phyloP scores from a whole-genome alignment of 2,329 filamentous ascomycete genomes.

The Xylariaceae sp. region DNA sequence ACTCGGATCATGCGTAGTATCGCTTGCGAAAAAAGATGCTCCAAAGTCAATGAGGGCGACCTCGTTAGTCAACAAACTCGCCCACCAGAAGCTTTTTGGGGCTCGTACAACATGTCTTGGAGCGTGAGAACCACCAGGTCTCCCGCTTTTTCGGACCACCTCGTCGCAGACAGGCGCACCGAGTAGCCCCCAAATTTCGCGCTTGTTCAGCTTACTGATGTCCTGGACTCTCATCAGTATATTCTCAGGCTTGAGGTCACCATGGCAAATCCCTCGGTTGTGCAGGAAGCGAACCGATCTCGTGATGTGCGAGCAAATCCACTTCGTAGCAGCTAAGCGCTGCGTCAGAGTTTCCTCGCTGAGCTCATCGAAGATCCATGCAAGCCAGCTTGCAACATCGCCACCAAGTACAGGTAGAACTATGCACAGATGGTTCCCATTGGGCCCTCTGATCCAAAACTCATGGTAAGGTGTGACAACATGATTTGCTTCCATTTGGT shows the following conservation, averaged over 20 bases:
- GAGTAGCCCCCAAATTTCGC: not conserved
- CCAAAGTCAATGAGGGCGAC: not conserved
- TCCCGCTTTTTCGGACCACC: not conserved
- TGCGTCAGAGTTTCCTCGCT: not conserved
- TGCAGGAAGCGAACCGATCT: not conserved
- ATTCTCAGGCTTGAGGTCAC: not conserved
- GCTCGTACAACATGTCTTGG: not conserved
- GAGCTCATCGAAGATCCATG: not conserved
- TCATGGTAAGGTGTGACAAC: constrained; percentile 10
- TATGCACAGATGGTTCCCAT: constrained; percentile 17
- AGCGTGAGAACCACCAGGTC: not conserved
- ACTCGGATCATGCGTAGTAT: not conserved
- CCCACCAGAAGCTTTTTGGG: not conserved
- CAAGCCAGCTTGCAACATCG: constrained; percentile 2
- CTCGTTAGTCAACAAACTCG: not conserved
- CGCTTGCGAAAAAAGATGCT: not conserved
- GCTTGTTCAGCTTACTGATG: not conserved
- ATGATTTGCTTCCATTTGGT: constrained; percentile 8
- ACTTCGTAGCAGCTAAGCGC: not conserved
- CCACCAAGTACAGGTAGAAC: constrained; percentile 14
- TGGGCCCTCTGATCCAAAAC: constrained; percentile 20
- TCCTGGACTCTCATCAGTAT: not conserved
- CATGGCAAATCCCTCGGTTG: not conserved
- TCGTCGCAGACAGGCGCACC: not conserved
- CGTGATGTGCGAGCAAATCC: not conserved